These are phyloP conservation scores for Chaetomidium leptoderma DNA, from an alignment of 495 filamentous ascomycete genomes.

Conservation along the genomic window DNA sequence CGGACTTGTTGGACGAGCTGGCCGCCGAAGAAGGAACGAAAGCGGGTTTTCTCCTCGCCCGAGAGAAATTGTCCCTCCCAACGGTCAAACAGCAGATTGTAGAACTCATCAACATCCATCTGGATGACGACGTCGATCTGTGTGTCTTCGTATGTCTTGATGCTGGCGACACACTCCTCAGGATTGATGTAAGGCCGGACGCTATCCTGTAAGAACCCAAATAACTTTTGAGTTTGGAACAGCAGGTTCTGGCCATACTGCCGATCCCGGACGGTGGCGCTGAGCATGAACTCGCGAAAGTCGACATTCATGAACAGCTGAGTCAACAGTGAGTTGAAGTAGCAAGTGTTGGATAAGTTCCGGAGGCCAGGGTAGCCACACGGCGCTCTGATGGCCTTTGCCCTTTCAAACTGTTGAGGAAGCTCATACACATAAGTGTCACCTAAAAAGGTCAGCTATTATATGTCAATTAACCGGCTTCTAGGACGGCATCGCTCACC, in stretches of 20 bases:
- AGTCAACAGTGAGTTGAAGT: constrained; percentile 90
- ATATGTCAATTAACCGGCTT: neutral
- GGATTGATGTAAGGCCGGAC: constrained; percentile 69
- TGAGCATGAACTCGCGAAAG: constrained; percentile 82
- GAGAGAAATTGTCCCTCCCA: constrained; percentile 79
- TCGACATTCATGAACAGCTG: constrained; percentile 95
- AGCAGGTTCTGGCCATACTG: constrained; percentile 63
- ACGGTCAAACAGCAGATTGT: constrained; percentile 85
- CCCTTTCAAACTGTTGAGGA: constrained; percentile 57
- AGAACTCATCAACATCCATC: constrained; percentile 99
- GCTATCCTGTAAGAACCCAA: constrained; percentile 80
- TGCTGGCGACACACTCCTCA: constrained; percentile 62
- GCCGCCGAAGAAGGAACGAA: constrained; percentile 84
- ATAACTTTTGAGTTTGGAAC: constrained; percentile 71
- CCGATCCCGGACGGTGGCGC: constrained; percentile 50
- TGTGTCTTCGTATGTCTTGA: constrained; percentile 78
- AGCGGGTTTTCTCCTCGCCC: constrained; percentile 62
- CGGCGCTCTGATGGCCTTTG: constrained; percentile 63
- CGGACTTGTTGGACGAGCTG: constrained; percentile 92
- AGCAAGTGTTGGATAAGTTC: constrained; percentile 96
- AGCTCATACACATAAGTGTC: constrained; percentile 51
- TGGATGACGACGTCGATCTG: constrained; percentile 84
- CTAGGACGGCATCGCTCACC: constrained; percentile 15
- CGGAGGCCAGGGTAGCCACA: constrained; percentile 77
- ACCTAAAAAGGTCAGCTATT: constrained; percentile 12